Conservation (phyloP, 2,329 filamentous ascomycete genomes). For the Phialocephala subalpina region DNA sequence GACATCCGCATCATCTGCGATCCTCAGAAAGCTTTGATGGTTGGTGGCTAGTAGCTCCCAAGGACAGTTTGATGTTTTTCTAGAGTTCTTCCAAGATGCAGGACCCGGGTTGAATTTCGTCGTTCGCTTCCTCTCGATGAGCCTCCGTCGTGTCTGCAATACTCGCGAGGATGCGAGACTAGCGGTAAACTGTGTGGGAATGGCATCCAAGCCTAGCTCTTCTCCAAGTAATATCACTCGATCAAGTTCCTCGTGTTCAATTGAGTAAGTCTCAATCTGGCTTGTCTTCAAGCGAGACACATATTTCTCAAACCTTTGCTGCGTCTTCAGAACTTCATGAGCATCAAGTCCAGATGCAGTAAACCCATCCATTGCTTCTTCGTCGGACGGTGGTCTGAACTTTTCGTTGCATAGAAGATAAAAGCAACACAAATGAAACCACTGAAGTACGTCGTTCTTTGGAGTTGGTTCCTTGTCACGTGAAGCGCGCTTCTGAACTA, state of each 20-base stretch:
- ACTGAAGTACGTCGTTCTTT: slow-evolving; percentile 31
- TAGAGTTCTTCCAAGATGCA: slow-evolving; percentile 22
- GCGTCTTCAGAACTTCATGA: slow-evolving; percentile 23
- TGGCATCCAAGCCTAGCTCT: slow-evolving; percentile 24
- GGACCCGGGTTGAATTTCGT: slow-evolving; percentile 30
- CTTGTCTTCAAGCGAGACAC: slow-evolving; percentile 28
- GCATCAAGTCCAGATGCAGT: slow-evolving; percentile 18
- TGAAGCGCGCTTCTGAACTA: slow-evolving; percentile 25
- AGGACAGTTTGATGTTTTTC: slow-evolving; percentile 27
- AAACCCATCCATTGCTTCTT: slow-evolving; percentile 19
- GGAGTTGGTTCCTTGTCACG: slow-evolving; percentile 31
- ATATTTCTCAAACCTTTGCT: slow-evolving; percentile 30
- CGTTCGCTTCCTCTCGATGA: slow-evolving; percentile 24
- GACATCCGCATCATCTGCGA: slow-evolving; percentile 27
- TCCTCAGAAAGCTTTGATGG: slow-evolving; percentile 27
- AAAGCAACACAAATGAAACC: slow-evolving; percentile 31
- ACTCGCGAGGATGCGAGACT: slow-evolving; percentile 25
- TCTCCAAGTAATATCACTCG: slow-evolving; percentile 28
- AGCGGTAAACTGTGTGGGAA: slow-evolving; percentile 18
- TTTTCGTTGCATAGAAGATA: slow-evolving; percentile 22
- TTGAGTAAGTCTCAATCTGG: slow-evolving; percentile 25
- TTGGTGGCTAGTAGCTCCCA: slow-evolving; percentile 34
- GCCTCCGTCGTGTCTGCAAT: slow-evolving; percentile 22
- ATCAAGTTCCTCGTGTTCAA: slow-evolving; percentile 30
- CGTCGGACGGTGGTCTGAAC: slow-evolving; percentile 1